Evolutionary conservation across 1,139 yeast genomes (phyloP).

Genomic region (Taphrina pruni): DNA sequence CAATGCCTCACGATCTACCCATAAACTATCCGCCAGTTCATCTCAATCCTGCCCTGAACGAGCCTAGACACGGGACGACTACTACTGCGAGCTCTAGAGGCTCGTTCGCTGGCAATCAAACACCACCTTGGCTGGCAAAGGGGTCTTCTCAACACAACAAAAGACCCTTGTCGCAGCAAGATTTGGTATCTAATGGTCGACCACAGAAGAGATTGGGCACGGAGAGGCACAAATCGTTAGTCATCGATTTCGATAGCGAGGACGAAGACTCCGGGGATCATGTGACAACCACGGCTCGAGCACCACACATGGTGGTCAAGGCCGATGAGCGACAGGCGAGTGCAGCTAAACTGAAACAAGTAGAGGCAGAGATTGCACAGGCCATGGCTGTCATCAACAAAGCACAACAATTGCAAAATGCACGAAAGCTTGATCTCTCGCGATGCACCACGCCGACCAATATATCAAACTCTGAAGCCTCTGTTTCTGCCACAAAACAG

Average conservation of each 20-base stretch:
- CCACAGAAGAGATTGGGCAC: slow-evolving; percentile 21
- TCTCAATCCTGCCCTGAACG: slow-evolving; percentile 5
- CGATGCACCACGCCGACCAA: slow-evolving; percentile 2
- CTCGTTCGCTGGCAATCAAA: background rate
- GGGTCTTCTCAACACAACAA: background rate
- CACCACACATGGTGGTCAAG: background rate
- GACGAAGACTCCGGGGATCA: slow-evolving; percentile 15
- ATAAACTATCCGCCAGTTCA: slow-evolving; percentile 6
- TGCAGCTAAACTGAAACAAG: slow-evolving; percentile 13
- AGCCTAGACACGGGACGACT: background rate
- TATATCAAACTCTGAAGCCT: background rate
- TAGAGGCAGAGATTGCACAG: slow-evolving; percentile 37
- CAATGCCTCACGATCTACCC: slow-evolving; percentile 19
- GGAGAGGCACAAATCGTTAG: slow-evolving; percentile 18
- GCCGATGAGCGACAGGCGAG: background rate
- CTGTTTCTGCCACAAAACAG: background rate
- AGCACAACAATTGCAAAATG: slow-evolving; percentile 28
- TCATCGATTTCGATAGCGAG: slow-evolving; percentile 25
- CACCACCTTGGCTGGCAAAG: slow-evolving; percentile 4
- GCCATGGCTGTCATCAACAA: slow-evolving; percentile 24
- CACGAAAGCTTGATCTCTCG: background rate
- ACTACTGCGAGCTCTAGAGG: background rate
- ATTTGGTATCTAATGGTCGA: background rate
- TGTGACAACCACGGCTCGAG: background rate
- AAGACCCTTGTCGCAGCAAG: background rate